Evolutionary conservation across 164 flowering plant genomes (phyloP), one percentile per base, ranked within the genome.

Genomic region (Aristolochia contorta): DNA sequence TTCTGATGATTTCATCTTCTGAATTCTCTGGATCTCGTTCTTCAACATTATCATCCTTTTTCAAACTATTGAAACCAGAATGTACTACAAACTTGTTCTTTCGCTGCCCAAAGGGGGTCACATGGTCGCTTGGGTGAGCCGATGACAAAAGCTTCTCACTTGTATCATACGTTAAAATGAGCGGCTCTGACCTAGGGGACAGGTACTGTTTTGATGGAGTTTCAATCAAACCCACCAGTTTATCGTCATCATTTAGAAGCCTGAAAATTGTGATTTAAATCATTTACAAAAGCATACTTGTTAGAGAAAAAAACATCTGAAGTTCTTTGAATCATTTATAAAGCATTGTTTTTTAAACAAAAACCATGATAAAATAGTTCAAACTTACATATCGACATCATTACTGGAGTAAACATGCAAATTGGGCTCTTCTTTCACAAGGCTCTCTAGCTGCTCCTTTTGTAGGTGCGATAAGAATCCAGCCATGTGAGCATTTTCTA

Each of bases 41-140:
- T 33, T 37, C 62, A 50, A 53, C 56, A 41, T 37, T 71, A 37
- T 63, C 71, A 65, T 81, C 85, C 47, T 43, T 32, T 61, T 45
- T 67, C 2, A 69, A 64, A 56, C 59, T 72, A 68, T 77, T 82
- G 43, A 85, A 69, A 62, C 71, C 68, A 50, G 72, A 66, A 54
- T 85, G 91, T 56, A 84, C 80, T 7, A 76, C 78, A 73, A 87
- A 85, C 71, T 86, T 94, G 59, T 67, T 79, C 57, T 75, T 80
- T 49, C 97, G 66, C 65, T 73, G 77, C 63, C 88, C 93, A 80
- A 91, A 94, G 19, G 99, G 96, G 33, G 99, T 93, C 60, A 70
- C 56, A 45, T 50, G 72, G 62, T 62, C 58, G 47, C 24, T 66
- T 33, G 72, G 71, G 47, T 64, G 71, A 52, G 70, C 77, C 65